These are phyloP conservation scores for Colletotrichum trifolii DNA, from an alignment of 2,329 filamentous ascomycete genomes.

Conservation along the genomic window DNA sequence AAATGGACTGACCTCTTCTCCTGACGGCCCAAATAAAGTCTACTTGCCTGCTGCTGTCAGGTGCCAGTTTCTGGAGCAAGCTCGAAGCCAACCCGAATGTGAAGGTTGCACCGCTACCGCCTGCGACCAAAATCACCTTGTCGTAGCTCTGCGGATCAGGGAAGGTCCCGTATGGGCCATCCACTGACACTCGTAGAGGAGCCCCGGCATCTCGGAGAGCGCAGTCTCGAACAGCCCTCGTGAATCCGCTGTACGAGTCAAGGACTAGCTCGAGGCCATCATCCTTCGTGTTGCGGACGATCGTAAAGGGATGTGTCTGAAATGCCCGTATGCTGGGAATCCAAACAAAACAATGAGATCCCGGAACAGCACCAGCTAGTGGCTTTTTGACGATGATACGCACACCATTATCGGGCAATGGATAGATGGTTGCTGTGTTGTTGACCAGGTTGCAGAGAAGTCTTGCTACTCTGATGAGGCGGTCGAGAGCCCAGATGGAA, in stretches of 20 bases:
- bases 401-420: slow-evolving; percentile 57
- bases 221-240: slow-evolving; percentile 57
- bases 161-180: slow-evolving; percentile 64
- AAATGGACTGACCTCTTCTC: neutral
- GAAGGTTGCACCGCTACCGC: slow-evolving; percentile 42
- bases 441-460: slow-evolving; percentile 48
- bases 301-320: slow-evolving; percentile 67
- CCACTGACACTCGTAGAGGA: slow-evolving; percentile 57
- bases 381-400: slow-evolving; percentile 59
- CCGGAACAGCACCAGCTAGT: slow-evolving; percentile 42
- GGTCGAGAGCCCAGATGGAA: slow-evolving; percentile 56
- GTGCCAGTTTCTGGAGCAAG: neutral
- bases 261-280: slow-evolving; percentile 61
- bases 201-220: slow-evolving; percentile 53
- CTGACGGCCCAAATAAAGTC: slow-evolving; percentile 4
- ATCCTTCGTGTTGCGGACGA: slow-evolving; percentile 51
- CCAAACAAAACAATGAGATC: slow-evolving; percentile 64
- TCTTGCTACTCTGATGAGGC: slow-evolving; percentile 49
- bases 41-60: neutral
- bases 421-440: slow-evolving; percentile 54
- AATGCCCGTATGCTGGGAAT: slow-evolving; percentile 61
- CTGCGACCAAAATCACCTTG: slow-evolving; percentile 39
- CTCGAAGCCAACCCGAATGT: slow-evolving; percentile 38
- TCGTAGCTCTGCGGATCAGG: slow-evolving; percentile 52
- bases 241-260: slow-evolving; percentile 63